Evolutionary conservation across 805 yeast species (phyloP), one percentile per base, ranked within the genome.

Genomic region (Barnettozyma siamensis): DNA sequence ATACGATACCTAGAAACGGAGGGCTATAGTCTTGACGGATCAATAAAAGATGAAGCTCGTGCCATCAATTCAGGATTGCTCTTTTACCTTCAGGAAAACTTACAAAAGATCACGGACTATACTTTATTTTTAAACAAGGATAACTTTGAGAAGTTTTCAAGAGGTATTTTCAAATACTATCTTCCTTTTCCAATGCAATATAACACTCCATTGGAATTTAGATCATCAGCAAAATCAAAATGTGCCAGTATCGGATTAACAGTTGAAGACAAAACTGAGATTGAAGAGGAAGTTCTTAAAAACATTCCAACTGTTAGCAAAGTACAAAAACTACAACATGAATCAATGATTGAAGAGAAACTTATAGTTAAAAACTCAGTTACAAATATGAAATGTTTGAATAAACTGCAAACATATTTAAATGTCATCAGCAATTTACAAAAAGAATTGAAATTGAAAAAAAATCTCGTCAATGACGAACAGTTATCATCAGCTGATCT

Each of bases 151-250:
- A 57, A 65, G 11, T 79, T 70, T 49, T 75, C 88, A 4, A 67
- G 86, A 45, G 72, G 72, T 18, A 51, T 72, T 15, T 80, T 80
- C 54, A 64, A 68, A 33, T 50, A 63, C 4, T 70, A 75, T 42
- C 59, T 82, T 16, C 82, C 85, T 7, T 83, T 83, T 63, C 91
- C 89, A 9, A 71, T 81, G 74, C 85, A 82, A 73, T 83, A 82
- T 55, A 75, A 75, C 45, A 77, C 81, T 18, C 88, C 89, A 1
- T 47, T 76, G 30, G 64, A 61, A 32, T 66, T 67, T 42, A 69
- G 68, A 49, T 36, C 53, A 0, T 39, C 42, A 5, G 71, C 71
- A 1, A 37, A 55, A 27, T 47, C 50, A 26, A 45, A 54, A 4
- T 67, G 72, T 48, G 42, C 50, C 12, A 45, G 51, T 11, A 44